Evolutionary conservation across 2,329 filamentous ascomycete species (phyloP), one percentile per base, ranked within the genome.

Genomic region (Parastagonospora avenae): DNA sequence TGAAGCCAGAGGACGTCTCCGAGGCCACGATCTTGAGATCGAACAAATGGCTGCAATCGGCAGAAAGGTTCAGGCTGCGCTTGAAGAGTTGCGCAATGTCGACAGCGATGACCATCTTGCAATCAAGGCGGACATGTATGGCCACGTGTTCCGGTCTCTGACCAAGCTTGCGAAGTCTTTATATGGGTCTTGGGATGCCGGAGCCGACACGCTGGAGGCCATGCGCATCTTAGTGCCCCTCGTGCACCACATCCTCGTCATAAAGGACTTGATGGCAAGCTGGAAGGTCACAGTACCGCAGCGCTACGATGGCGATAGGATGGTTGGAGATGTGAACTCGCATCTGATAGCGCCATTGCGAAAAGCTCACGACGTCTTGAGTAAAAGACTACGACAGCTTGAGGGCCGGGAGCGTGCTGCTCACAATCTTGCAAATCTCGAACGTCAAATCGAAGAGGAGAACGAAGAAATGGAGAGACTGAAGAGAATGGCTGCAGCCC

Each of bases 91-190:
- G 2, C 15, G 24, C 2, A 31, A 32, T 2, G 38, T 59, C 4
- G 14, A 46, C 8, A 28, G 46, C 3, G 32, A 59, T 2, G 11
- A 56, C 12, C 60, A 30, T 8, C 27, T 32, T 15, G 24, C 11
- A 4, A 60, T 71, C 49, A 72, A 71, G 43, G 14, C 15, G 11
- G 70, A 73, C 32, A 64, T 64, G 1, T 72, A 62, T 46, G 49
- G 47, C 1, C 57, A 66, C 37, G 39, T 71, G 3, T 72, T 73
- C 40, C 59, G 55, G 14, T 39, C 54, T 10, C 41, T 71, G 5
- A 41, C 52, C 5, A 8, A 29, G 1, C 56, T 64, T 11, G 36
- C 71, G 0, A 45, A 60, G 42, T 46, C 44, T 6, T 45, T 66
- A 14, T 51, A 66, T n/a, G 41, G 42, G 6, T 64, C 59, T 53